Conservation (phyloP, 1,139 yeast species). For the Kurtzmaniella quercitrusa region DNA sequence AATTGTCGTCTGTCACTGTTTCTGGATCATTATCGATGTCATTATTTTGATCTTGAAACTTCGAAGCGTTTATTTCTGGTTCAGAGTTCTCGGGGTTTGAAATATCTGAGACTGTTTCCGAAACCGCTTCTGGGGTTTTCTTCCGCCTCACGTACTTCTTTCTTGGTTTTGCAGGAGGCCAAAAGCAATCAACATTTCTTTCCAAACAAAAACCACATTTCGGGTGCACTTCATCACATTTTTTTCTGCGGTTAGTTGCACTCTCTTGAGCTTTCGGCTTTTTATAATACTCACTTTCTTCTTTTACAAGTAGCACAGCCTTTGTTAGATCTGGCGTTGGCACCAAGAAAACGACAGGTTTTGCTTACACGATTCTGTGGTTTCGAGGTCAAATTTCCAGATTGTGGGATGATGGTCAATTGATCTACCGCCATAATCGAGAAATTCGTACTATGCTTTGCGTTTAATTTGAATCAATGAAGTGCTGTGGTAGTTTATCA, state of each 20-base stretch:
- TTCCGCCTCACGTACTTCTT: neutral
- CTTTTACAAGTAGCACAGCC: conserved; percentile 1
- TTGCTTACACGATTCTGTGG: neutral
- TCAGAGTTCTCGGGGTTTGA: neutral
- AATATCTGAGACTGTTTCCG: neutral
- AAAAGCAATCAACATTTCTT: conserved; percentile 17
- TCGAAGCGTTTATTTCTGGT: neutral
- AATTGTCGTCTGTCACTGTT: neutral
- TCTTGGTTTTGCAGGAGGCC: conserved; percentile 8
- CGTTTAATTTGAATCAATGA: too few relatives aligned
- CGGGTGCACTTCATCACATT: conserved; percentile 27
- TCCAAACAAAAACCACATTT: conserved; percentile 19
- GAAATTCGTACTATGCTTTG: too few relatives aligned
- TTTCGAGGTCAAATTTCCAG: neutral
- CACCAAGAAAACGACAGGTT: neutral
- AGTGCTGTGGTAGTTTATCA: too few relatives aligned
- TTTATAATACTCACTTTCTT: neutral
- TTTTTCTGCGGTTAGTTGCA: conserved; percentile 11
- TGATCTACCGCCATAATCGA: too few relatives aligned
- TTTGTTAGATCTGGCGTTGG: neutral
- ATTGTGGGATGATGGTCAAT: neutral
- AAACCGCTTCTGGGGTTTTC: neutral
- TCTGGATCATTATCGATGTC: neutral
- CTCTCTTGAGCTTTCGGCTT: too few relatives aligned
- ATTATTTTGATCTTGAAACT: neutral